Conservation (phyloP, 768 basidiomycete genomes). For the Kwoniella mangroviensis region DNA sequence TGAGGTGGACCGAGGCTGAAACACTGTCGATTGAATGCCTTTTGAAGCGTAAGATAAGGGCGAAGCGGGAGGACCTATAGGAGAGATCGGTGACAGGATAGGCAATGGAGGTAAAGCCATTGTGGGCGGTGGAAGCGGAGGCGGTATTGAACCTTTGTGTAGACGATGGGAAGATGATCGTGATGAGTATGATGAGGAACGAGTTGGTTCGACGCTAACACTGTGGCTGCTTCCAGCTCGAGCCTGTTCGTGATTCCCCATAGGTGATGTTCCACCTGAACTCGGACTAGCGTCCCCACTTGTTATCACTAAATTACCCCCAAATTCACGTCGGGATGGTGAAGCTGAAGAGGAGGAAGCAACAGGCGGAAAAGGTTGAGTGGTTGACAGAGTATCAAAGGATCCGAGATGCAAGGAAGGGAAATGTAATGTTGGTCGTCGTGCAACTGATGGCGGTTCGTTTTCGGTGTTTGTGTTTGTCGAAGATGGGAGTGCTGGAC, state of each 20-base stretch:
- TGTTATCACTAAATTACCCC: background rate
- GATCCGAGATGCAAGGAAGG: slow-evolving; percentile 46
- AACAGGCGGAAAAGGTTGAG: slow-evolving; percentile 2
- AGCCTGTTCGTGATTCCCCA: background rate
- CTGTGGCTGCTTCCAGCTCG: background rate
- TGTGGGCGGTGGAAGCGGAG: slow-evolving; percentile 34
- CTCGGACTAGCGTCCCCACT: background rate
- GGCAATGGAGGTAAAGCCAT: slow-evolving; percentile 38
- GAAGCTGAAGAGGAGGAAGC: slow-evolving; percentile 1
- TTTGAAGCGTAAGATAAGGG: slow-evolving; percentile 14
- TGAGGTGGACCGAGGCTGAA: slow-evolving; percentile 16
- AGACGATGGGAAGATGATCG: slow-evolving; percentile 19
- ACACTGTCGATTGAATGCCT: slow-evolving; percentile 14
- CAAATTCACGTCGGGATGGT: slow-evolving; percentile 1
- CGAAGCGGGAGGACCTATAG: slow-evolving; percentile 20
- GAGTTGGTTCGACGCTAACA: slow-evolving; percentile 13
- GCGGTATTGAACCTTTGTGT: slow-evolving; percentile 26
- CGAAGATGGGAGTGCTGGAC: background rate
- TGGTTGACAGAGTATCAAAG: slow-evolving; percentile 27
- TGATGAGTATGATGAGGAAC: slow-evolving; percentile 19
- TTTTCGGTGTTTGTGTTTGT: background rate
- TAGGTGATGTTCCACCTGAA: background rate
- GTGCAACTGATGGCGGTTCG: slow-evolving; percentile 15
- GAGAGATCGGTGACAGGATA: slow-evolving; percentile 37
- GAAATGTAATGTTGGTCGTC: slow-evolving; percentile 42